phyloP scores from a whole-genome alignment of 176 grass and related monocot species.

The Luzula sylvatica region DNA sequence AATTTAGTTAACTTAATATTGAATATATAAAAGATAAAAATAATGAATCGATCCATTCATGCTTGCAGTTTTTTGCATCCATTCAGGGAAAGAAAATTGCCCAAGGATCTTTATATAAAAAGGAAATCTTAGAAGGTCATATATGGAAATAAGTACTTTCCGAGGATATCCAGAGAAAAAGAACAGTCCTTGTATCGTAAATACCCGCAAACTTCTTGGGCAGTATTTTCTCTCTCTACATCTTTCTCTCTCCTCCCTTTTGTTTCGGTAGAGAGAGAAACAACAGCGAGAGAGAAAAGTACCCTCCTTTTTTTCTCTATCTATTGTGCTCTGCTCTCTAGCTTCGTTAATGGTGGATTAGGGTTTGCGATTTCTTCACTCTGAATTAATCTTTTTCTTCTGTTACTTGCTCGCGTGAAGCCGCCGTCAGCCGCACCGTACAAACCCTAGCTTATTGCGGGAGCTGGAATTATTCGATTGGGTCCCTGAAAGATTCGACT shows the following conservation, averaged over 20 bases:
- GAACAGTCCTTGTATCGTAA: not conserved
- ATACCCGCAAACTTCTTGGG: not conserved
- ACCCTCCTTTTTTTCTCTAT: constrained; percentile 19
- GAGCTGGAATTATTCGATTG: constrained; percentile 15
- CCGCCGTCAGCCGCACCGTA: not conserved
- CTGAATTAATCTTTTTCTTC: not conserved
- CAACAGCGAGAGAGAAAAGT: not conserved
- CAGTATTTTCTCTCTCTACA: constrained; percentile 6
- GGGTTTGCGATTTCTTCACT: constrained; percentile 23
- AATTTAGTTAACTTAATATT: too few species aligned
- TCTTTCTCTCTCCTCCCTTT: not conserved
- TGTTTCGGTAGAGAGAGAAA: constrained; percentile 24
- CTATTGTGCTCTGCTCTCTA: not conserved
- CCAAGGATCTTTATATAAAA: too few species aligned
- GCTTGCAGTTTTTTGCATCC: too few species aligned
- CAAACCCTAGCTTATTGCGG: constrained; percentile 20
- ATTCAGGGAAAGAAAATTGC: too few species aligned
- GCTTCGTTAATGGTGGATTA: constrained; percentile 40
- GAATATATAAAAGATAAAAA: too few species aligned
- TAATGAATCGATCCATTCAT: too few species aligned
- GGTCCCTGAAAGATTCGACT: not conserved
- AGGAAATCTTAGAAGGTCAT: not conserved
- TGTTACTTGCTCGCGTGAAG: not conserved
- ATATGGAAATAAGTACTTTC: not conserved
- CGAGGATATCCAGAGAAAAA: not conserved